A percentile compares a stretch with the other conserved stretches of the same genome.
These are phyloP conservation scores for Globisporangium viniferum DNA, from an alignment of 352 stramenopile species.

Conservation along the genomic window DNA sequence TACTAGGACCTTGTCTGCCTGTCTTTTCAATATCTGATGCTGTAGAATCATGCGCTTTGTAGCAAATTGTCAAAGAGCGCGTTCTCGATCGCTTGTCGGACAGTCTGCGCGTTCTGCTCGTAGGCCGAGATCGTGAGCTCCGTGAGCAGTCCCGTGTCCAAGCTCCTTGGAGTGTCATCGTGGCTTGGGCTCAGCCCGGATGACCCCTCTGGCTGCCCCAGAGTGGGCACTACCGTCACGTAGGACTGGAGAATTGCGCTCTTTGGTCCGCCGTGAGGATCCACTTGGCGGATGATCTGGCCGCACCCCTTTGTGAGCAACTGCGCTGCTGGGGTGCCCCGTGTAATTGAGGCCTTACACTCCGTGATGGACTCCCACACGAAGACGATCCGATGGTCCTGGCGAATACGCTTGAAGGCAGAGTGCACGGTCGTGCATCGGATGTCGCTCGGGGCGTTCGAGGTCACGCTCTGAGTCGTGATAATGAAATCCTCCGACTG, in stretches of 20 bases:
- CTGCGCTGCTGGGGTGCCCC: not conserved
- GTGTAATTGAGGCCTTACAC: not conserved
- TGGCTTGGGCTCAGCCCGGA: not conserved
- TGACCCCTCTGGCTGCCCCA: not conserved
- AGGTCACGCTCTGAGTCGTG: conserved; percentile 6
- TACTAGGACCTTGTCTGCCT: no score
- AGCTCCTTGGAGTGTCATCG: not conserved
- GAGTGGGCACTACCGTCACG: not conserved
- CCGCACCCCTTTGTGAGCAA: not conserved
- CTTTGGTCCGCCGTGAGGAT: not conserved
- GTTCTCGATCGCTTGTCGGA: conserved; percentile 12
- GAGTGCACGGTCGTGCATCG: not conserved
- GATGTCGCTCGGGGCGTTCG: not conserved
- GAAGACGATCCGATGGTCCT: not conserved
- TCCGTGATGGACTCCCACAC: conserved; percentile 9
- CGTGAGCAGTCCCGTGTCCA: not conserved
- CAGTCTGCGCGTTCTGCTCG: conserved; percentile 4
- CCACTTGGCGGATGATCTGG: not conserved
- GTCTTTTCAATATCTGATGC: no score
- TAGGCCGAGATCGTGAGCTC: conserved; percentile 8
- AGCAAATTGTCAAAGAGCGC: conserved; percentile 7
- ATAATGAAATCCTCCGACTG: conserved; percentile 9
- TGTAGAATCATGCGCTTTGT: no score
- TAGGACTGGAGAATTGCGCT: conserved; percentile 5
- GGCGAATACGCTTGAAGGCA: not conserved